Conservation (phyloP, 1,284 basidiomycete genomes). For the Leccinum solheimii region DNA sequence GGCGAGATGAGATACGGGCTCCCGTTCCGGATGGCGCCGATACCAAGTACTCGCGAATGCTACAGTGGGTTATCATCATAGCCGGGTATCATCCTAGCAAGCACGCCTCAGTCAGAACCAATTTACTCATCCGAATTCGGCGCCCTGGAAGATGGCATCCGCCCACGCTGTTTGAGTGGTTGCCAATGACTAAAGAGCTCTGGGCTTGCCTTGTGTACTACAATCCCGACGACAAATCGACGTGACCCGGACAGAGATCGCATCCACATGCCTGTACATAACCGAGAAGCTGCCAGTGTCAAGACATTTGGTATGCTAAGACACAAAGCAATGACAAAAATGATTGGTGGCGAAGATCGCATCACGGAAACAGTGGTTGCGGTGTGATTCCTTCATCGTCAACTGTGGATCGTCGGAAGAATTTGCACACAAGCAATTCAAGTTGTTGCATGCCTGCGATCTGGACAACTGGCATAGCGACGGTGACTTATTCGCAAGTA, state of each 20-base stretch:
- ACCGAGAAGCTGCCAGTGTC: conserved; percentile 33
- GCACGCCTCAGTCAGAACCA: neutral
- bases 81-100: neutral
- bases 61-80: neutral
- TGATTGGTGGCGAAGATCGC: conserved; percentile 7
- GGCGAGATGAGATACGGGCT: neutral
- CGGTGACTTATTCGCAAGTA: conserved; percentile 4
- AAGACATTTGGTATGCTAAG: conserved; percentile 40
- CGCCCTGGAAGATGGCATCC: neutral
- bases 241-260: conserved; percentile 50
- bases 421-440: conserved; percentile 4
- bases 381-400: conserved; percentile 11
- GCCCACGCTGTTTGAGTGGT: neutral
- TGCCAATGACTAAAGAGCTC: conserved; percentile 41
- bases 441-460: neutral
- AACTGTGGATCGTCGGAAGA: conserved; percentile 4
- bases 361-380: conserved; percentile 4
- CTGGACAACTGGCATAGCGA: conserved; percentile 12
- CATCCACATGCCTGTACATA: conserved; percentile 58
- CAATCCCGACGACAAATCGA: conserved; percentile 53
- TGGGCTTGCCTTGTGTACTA: conserved; percentile 55
- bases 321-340: neutral
- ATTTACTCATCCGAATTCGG: neutral
- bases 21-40: neutral
- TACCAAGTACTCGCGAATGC: neutral